phyloP scores from a whole-genome alignment of 2,329 filamentous ascomycete genomes.

The Myriosclerotinia duriaeana region DNA sequence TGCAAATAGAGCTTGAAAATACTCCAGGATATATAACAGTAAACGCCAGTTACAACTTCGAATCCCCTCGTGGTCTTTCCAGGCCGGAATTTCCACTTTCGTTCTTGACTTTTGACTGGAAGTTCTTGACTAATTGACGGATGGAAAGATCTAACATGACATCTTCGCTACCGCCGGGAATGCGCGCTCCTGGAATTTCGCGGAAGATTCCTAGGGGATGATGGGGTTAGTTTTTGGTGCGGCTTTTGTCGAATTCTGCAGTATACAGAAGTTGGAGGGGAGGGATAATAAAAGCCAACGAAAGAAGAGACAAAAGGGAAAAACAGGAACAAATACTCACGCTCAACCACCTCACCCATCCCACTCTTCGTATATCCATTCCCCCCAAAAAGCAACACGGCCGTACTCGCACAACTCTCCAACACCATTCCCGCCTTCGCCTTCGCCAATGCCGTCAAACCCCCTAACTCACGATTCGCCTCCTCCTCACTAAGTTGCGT shows the following conservation, averaged over 20 bases:
- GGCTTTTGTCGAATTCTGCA: neutral
- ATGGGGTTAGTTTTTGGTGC: neutral
- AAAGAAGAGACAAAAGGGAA: neutral
- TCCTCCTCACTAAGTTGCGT: constrained; percentile 57
- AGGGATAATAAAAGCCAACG: neutral
- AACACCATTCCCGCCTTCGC: constrained; percentile 70
- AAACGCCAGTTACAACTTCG: constrained; percentile 44
- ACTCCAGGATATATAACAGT: too few relatives aligned
- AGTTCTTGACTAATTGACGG: constrained; percentile 69
- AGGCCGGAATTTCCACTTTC: constrained; percentile 42
- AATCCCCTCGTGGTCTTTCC: constrained; percentile 39
- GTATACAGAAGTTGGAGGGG: neutral
- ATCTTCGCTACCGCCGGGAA: constrained; percentile 71
- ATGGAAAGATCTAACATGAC: constrained; percentile 70
- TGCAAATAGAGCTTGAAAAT: too few relatives aligned
- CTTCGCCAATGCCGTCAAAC: constrained; percentile 70
- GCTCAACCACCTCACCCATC: constrained; percentile 69
- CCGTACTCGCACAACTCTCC: constrained; percentile 68
- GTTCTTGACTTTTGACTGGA: constrained; percentile 52
- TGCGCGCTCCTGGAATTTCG: constrained; percentile 61
- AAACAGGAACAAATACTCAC: constrained; percentile 49
- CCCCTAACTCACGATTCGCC: constrained; percentile 66
- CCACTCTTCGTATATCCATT: constrained; percentile 70
- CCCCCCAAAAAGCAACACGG: constrained; percentile 70
- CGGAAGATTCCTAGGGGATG: constrained; percentile 54